These are phyloP conservation scores for Apiotrichum sp. DNA, from an alignment of 1,284 basidiomycete species.

Conservation along the genomic window DNA sequence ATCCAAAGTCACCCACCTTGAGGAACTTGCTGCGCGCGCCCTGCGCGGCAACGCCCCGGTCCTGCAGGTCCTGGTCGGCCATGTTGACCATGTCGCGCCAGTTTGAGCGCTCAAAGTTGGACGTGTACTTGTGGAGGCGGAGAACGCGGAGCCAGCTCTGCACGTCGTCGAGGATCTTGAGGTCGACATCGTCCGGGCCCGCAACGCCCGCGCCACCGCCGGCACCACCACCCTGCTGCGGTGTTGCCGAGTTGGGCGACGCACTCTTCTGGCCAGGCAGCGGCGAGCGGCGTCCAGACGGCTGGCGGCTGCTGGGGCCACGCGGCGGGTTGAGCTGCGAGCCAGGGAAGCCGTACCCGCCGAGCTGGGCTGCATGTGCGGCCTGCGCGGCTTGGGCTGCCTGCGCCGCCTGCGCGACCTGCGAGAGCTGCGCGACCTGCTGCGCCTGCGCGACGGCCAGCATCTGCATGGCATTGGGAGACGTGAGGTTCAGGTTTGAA, in stretches of 20 bases:
- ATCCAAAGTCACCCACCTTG: constrained; percentile 53
- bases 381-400: constrained; percentile 2
- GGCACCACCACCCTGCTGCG: constrained; percentile 49
- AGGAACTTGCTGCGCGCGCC: constrained; percentile 96
- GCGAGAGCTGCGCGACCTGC: constrained; percentile 16
- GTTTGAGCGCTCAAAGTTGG: constrained; percentile 83
- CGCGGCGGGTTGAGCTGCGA: constrained; percentile 8
- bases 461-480: constrained; percentile 34
- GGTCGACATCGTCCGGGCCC: constrained; percentile 78
- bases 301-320: constrained; percentile 9
- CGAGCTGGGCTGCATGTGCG: constrained; percentile 6
- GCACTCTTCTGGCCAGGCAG: constrained; percentile 48
- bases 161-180: constrained; percentile 77
- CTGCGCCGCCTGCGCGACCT: constrained; percentile 10
- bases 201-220: constrained; percentile 55
- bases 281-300: constrained; percentile 45
- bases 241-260: constrained; percentile 42
- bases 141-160: constrained; percentile 88
- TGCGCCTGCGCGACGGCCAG: constrained; percentile 38
- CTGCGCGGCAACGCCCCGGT: constrained; percentile 88
- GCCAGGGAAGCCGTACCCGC: constrained; percentile 11
- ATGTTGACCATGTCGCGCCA: constrained; percentile 96
- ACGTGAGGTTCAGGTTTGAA: constrained; percentile 19
- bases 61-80: constrained; percentile 82
- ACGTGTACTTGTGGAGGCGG: constrained; percentile 96